Evolutionary conservation across 371 early-diverging fungal species (phyloP).

Genomic region (Amoeboaphelidium protococcarum): DNA sequence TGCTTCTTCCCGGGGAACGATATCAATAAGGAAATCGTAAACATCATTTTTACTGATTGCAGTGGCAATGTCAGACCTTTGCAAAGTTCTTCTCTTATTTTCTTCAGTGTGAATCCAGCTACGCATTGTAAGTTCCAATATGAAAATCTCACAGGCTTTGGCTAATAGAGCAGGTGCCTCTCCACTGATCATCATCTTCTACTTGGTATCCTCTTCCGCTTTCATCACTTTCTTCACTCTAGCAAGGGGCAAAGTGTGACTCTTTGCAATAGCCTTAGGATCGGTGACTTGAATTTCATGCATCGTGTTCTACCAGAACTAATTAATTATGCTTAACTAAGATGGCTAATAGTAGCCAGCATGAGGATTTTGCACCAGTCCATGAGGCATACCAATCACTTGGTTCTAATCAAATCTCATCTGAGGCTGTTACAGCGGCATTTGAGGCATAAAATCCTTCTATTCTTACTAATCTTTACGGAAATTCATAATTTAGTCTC

Average conservation of each 20-base stretch:
- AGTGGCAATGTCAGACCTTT: constrained; percentile 76
- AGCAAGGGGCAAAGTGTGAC: constrained; percentile 85
- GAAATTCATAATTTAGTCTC: too few relatives aligned
- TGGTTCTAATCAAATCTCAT: too few relatives aligned
- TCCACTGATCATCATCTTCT: not conserved
- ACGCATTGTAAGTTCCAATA: constrained; percentile 77
- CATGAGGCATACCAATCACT: too few relatives aligned
- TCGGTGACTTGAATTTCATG: too few relatives aligned
- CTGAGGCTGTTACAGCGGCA: too few relatives aligned
- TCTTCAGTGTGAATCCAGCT: constrained; percentile 98
- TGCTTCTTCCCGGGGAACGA: constrained; percentile 68
- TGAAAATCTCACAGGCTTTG: constrained; percentile 91
- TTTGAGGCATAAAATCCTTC: too few relatives aligned
- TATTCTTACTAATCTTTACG: too few relatives aligned
- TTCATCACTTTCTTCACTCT: constrained; percentile 99
- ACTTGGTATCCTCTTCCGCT: constrained; percentile 83
- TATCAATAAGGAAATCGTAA: constrained; percentile 97
- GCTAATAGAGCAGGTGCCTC: constrained; percentile 87
- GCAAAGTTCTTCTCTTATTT: constrained; percentile 90
- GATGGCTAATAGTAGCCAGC: too few relatives aligned
- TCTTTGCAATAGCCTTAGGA: too few relatives aligned
- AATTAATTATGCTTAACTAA: too few relatives aligned
- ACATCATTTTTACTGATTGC: constrained; percentile 83
- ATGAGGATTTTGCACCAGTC: too few relatives aligned
- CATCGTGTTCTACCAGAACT: too few relatives aligned